These are phyloP conservation scores for Penicillium mononematosum DNA, from an alignment of 495 filamentous ascomycete genomes.

Conservation along the genomic window DNA sequence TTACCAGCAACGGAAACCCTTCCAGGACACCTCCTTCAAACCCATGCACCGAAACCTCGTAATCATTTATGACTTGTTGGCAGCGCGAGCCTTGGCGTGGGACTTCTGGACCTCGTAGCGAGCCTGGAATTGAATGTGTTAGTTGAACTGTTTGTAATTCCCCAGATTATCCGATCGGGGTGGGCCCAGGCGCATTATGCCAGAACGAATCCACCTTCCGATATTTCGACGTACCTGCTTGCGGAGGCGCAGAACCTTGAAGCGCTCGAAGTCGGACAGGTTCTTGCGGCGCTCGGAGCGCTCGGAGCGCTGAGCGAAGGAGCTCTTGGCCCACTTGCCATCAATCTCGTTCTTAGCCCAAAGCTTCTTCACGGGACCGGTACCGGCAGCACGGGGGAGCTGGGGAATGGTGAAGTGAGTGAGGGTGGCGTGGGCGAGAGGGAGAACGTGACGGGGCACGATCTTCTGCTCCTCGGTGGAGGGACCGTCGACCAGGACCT, in stretches of 20 bases:
- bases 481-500: constrained; percentile 96
- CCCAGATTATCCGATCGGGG: constrained; percentile 8
- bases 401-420: constrained; percentile 86
- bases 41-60: constrained; percentile 51
- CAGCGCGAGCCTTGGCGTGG: constrained; percentile 69
- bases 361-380: constrained; percentile 72
- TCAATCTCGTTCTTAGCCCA: constrained; percentile 90
- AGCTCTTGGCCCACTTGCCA: constrained; percentile 81
- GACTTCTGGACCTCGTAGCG: constrained; percentile 96
- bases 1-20: constrained; percentile 50
- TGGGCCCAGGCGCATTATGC: constrained; percentile 6
- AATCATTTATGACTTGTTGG: constrained; percentile 52
- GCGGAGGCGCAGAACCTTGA: constrained; percentile 97
- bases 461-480: constrained; percentile 68
- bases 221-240: constrained; percentile 71
- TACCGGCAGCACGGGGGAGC: constrained; percentile 82
- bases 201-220: background rate
- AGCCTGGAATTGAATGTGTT: constrained; percentile 47
- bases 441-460: constrained; percentile 79
- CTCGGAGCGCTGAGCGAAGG: constrained; percentile 86
- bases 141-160: constrained; percentile 11
- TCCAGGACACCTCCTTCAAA: constrained; percentile 50
- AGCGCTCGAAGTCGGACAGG: constrained; percentile 97
- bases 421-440: constrained; percentile 79
- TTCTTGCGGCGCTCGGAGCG: constrained; percentile 80